Evolutionary conservation across 2,329 filamentous ascomycete species (phyloP).

Genomic region (Microsporum audouinii): DNA sequence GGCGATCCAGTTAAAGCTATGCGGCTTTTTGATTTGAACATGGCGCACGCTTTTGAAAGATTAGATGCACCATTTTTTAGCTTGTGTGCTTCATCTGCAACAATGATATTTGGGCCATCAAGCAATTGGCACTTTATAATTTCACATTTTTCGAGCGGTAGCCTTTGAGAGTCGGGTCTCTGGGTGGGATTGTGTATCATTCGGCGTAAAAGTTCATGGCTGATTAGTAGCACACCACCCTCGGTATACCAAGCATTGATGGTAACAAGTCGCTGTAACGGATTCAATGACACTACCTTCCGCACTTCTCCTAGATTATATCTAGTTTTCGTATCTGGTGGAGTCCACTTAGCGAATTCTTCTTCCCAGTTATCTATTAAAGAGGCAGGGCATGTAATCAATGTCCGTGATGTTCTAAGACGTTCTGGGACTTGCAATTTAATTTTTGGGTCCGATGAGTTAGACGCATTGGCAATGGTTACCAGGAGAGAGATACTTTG

Average conservation of each 20-base stretch:
- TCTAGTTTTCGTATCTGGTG: constrained; percentile 24
- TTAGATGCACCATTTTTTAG: constrained; percentile 56
- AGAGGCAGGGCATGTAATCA: constrained; percentile 65
- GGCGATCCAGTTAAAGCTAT: constrained; percentile 83
- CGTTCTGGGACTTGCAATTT: constrained; percentile 55
- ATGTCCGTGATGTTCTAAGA: constrained; percentile 50
- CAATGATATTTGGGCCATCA: constrained; percentile 55
- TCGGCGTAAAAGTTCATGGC: constrained; percentile 57
- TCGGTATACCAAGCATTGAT: constrained; percentile 49
- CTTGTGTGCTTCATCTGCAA: constrained; percentile 75
- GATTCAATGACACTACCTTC: constrained; percentile 40
- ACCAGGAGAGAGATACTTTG: constrained; percentile 62
- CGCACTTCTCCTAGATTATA: constrained; percentile 45
- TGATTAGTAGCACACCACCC: constrained; percentile 66
- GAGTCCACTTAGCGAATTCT: constrained; percentile 62
- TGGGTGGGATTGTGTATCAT: constrained; percentile 30
- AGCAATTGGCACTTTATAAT: constrained; percentile 42
- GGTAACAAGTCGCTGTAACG: constrained; percentile 31
- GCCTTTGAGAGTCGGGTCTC: constrained; percentile 16
- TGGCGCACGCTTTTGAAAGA: constrained; percentile 43
- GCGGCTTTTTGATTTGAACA: constrained; percentile 56
- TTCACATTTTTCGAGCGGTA: constrained; percentile 30
- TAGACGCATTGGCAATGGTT: constrained; percentile 55
- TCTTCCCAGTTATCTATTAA: constrained; percentile 74
- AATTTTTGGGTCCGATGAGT: constrained; percentile 47